These are phyloP conservation scores for Borealophlyctis nickersoniae DNA, from an alignment of 192 early-diverging fungal genomes.

Conservation along the genomic window DNA sequence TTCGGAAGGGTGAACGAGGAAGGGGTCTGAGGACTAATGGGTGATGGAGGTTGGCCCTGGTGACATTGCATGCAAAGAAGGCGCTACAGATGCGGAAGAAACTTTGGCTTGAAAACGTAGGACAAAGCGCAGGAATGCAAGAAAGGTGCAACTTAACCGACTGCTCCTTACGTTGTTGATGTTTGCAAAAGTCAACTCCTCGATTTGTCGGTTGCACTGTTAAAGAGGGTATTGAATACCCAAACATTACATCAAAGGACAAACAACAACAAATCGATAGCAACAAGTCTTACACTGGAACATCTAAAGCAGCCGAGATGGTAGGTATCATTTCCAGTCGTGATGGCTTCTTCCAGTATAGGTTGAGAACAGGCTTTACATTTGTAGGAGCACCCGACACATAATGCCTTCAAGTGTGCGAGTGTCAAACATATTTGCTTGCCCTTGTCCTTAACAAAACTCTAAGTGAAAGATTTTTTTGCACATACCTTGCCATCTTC, in stretches of 20 bases:
- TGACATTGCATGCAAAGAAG: not conserved
- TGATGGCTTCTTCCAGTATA: slow-evolving; percentile 31
- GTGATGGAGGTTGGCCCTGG: not conserved
- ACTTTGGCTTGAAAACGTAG: not conserved
- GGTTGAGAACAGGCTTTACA: slow-evolving; percentile 25
- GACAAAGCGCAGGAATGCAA: not conserved
- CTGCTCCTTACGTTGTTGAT: slow-evolving; percentile 20
- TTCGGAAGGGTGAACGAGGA: no score
- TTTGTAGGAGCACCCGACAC: slow-evolving; percentile 26
- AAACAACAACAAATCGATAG: no score
- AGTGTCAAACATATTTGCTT: not conserved
- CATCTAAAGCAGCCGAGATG: slow-evolving; percentile 29
- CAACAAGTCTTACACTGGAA: not conserved
- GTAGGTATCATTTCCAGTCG: slow-evolving; percentile 28
- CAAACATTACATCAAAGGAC: no score
- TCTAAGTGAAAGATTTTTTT: not conserved
- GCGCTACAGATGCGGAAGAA: no score
- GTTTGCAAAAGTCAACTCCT: slow-evolving; percentile 21
- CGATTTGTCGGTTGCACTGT: slow-evolving; percentile 16
- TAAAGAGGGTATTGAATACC: no score
- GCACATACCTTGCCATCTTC: slow-evolving; percentile 24
- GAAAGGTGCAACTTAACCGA: not conserved
- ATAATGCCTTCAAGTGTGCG: slow-evolving; percentile 17
- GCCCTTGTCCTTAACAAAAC: no score
- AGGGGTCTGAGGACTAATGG: no score